Percentiles rank a stretch among this genome's conserved stretches.
phyloP scores from a whole-genome alignment of 2,329 filamentous ascomycete genomes.

The Zasmidium citrigriseum region DNA sequence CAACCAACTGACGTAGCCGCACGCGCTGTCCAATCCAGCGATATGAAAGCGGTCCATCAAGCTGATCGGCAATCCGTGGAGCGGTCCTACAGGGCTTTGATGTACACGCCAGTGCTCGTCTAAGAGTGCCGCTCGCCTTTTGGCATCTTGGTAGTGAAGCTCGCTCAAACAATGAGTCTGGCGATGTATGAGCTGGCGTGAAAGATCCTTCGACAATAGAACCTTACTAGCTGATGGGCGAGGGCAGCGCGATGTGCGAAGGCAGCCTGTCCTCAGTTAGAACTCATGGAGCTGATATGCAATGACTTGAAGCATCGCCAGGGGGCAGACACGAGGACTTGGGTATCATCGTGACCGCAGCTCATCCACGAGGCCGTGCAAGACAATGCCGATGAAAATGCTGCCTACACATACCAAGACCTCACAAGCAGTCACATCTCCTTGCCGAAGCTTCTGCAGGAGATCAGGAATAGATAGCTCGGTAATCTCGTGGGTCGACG shows the following conservation, averaged over 20 bases:
- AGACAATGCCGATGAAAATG: too few species aligned
- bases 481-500: slow-evolving; percentile 6
- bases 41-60: neutral
- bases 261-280: neutral
- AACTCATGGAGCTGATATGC: too few species aligned
- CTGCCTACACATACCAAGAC: neutral
- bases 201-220: neutral
- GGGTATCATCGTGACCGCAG: too few species aligned
- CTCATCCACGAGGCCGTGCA: too few species aligned
- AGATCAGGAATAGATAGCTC: slow-evolving; percentile 3
- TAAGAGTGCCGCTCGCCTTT: neutral
- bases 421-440: slow-evolving; percentile 12
- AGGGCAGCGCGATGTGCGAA: slow-evolving; percentile 13
- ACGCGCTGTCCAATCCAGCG: neutral
- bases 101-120: neutral
- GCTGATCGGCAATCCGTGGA: neutral
- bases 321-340: too few species aligned
- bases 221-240: slow-evolving; percentile 9
- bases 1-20: neutral
- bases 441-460: slow-evolving; percentile 5
- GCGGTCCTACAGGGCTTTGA: neutral
- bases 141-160: neutral
- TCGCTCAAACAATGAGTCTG: neutral
- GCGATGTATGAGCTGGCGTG: neutral
- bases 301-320: too few species aligned